phyloP scores from a whole-genome alignment of 2,329 filamentous ascomycete genomes.

The Xylariaceae sp. region DNA sequence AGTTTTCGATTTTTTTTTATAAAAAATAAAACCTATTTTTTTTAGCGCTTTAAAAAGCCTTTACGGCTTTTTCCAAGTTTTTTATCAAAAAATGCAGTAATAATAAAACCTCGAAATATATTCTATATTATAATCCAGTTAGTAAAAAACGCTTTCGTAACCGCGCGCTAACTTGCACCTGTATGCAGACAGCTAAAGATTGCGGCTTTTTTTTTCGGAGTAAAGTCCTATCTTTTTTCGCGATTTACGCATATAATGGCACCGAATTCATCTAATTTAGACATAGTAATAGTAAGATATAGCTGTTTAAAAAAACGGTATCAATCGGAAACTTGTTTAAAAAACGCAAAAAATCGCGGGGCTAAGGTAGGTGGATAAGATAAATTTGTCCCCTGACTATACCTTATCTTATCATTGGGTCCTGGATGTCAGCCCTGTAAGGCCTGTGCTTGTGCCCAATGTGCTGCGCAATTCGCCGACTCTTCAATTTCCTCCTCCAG shows the following conservation, averaged over 20 bases:
- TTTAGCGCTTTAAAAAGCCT: background rate
- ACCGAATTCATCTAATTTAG: background rate
- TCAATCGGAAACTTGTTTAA: background rate
- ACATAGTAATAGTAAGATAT: no score
- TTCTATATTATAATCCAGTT: background rate
- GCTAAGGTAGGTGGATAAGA: background rate
- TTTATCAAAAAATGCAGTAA: background rate
- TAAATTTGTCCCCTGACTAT: no score
- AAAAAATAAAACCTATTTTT: background rate
- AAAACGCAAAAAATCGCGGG: background rate
- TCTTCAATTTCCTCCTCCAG: no score
- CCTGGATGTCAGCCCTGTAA: no score
- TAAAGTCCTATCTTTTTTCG: background rate
- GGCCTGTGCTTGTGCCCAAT: no score
- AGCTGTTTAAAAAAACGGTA: background rate
- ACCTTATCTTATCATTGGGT: no score
- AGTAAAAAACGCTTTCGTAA: background rate
- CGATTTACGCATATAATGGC: background rate
- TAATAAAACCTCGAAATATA: background rate
- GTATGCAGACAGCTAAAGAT: background rate
- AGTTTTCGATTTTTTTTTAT: background rate
- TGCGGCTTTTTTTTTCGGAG: background rate
- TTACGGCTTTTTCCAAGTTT: background rate
- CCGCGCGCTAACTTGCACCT: background rate
- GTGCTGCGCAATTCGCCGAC: no score